Percentiles rank a stretch among this genome's conserved stretches.
Evolutionary conservation across 306 rosid genomes (phyloP).

Genomic region (Corylus heterophylla): DNA sequence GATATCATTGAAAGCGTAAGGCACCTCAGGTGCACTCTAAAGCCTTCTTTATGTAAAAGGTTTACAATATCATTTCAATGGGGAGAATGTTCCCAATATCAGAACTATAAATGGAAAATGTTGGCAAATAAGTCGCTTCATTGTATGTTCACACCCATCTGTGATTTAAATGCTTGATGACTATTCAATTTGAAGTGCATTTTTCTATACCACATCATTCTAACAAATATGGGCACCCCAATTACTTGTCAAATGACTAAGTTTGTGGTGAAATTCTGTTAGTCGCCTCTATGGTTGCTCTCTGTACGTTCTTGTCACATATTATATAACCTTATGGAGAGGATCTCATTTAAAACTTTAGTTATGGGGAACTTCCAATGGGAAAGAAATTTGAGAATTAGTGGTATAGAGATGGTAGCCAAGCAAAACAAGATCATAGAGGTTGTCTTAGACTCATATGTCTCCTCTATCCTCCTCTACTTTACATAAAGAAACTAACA

Average conservation of each 20-base stretch:
- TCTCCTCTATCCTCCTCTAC: neutral
- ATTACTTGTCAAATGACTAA: neutral
- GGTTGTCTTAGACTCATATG: neutral
- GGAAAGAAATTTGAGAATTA: neutral
- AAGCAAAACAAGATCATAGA: neutral
- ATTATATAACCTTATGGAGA: neutral
- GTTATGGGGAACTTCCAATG: neutral
- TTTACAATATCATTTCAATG: neutral
- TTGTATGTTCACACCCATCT: neutral
- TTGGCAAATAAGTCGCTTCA: no score
- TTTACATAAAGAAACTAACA: neutral
- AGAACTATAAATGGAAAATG: no score
- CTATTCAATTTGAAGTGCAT: neutral
- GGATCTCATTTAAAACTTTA: neutral
- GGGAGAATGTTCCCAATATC: neutral
- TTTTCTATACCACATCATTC: neutral
- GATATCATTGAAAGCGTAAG: no score
- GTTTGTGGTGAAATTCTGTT: neutral
- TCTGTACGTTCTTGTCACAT: no score
- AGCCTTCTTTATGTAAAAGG: neutral
- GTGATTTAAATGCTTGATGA: neutral
- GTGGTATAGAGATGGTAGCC: no score
- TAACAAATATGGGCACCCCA: neutral
- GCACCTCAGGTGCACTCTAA: no score
- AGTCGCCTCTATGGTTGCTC: neutral